phyloP scores from a whole-genome alignment of 306 rosid genomes.

The Vigna unguiculata region DNA sequence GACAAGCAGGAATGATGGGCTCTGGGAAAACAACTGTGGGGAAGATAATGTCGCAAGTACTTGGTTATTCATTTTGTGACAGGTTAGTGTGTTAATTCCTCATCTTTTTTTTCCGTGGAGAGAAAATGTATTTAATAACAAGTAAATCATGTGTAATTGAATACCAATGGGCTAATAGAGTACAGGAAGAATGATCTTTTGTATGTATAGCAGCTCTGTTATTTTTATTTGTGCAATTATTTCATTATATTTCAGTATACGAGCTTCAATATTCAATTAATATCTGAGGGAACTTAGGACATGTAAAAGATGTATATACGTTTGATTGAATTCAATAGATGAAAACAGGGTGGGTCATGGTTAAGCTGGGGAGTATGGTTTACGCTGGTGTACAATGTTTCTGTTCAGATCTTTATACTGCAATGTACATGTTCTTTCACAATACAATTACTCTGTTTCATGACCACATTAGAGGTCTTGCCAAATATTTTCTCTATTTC shows the following conservation, averaged over 20 bases:
- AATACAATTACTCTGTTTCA: conserved; percentile 24
- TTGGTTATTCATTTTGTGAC: conserved; percentile 81
- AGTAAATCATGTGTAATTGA: neutral
- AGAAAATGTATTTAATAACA: neutral
- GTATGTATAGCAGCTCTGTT: conserved; percentile 2
- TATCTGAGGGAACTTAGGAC: conserved; percentile 18
- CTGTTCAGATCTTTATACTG: conserved; percentile 31
- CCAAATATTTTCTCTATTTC: conserved; percentile 41
- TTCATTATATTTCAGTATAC: conserved; percentile 4
- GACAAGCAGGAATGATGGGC: conserved; percentile 97
- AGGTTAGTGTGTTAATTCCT: conserved; percentile 62
- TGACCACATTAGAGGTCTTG: conserved; percentile 34
- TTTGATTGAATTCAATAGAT: conserved; percentile 26
- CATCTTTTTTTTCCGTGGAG: conserved; percentile 20
- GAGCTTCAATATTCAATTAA: conserved; percentile 33
- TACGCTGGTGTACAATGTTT: conserved; percentile 31
- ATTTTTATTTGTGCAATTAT: conserved; percentile 16
- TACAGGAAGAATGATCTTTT: conserved; percentile 20
- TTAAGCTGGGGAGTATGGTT: conserved; percentile 34
- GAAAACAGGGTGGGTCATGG: conserved; percentile 22
- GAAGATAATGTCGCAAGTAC: conserved; percentile 79
- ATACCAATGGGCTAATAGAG: conserved; percentile 15
- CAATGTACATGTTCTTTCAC: conserved; percentile 3
- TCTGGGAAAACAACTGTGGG: conserved; percentile 99
- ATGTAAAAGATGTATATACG: neutral